Base-by-base conservation (phyloP, 805 yeast species). In the Ogataea neopini region DNA sequence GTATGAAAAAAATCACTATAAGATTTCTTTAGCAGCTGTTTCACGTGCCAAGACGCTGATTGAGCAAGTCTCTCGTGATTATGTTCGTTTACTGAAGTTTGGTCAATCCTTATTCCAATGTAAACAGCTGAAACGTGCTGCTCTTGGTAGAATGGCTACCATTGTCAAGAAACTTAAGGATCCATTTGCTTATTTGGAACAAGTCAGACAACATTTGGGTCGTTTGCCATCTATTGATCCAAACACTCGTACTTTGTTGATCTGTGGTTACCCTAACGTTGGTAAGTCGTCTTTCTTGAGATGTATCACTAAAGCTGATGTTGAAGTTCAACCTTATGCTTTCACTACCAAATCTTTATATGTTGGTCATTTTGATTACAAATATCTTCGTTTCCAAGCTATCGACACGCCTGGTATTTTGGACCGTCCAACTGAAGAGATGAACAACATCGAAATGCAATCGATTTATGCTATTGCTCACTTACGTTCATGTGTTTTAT, bases 401-500 rank as follows among this genome's bases (percentile, higher is more conserved):
- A 94, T 94, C 65, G 99, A 94, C 72, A 94, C 99, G 32, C 99
- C 99, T 28, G 99, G 99, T 76, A 91, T 94, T 62, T 77, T 94
- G 68, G 99, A 94, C 72, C 84, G 98, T 70, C 99, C 99, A 51
- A 90, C 97, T 38, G 99, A 94, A 71, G 99, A 94, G 68, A 94
- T 94, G 99, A 94, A 94, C 77, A 94, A 94, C 72, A 94, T 94
- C 70, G 99, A 94, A 76, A 94, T 94, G 99, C 99, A 94, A 75
- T 87, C 96, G 43, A 94, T 94, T 64, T 94, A 94, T 64, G 99
- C 99, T 52, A 90, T 94, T 76, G 99, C 99, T 28, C 99, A 94
- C 72, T 81, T 94, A 70, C 83, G 98, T 68, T 91, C 98, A 23
- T 88, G 97, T 69, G 96, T 94, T 38, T 72, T 94, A 64, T 94